Evolutionary conservation across 2,329 filamentous ascomycete species (phyloP).

Genomic region (Talaromyces verruculosus): DNA sequence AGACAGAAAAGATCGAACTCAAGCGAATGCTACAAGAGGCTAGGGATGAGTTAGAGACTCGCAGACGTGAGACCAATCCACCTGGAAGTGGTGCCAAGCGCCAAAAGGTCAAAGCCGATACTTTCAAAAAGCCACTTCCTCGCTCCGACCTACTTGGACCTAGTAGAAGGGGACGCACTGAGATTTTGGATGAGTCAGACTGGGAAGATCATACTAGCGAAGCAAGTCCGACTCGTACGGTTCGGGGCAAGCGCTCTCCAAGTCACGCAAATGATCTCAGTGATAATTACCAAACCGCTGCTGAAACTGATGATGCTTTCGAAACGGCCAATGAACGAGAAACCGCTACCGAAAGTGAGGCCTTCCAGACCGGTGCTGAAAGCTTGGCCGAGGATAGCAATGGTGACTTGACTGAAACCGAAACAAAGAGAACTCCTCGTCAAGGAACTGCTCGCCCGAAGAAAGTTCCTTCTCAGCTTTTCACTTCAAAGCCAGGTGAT

Average conservation of each 20-base stretch:
- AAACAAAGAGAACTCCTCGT: constrained; percentile 52
- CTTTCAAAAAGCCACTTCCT: constrained; percentile 71
- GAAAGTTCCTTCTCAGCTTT: constrained; percentile 39
- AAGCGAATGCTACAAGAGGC: constrained; percentile 94
- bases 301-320: constrained; percentile 68
- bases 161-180: constrained; percentile 67
- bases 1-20: constrained; percentile 96
- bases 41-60: constrained; percentile 80
- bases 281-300: constrained; percentile 77
- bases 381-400: constrained; percentile 67
- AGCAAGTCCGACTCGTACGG: constrained; percentile 55
- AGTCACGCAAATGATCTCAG: constrained; percentile 50
- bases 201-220: constrained; percentile 81
- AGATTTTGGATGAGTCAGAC: constrained; percentile 76
- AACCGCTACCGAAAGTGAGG: constrained; percentile 79
- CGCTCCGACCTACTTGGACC: constrained; percentile 73
- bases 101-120: constrained; percentile 62
- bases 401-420: constrained; percentile 83
- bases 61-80: constrained; percentile 55
- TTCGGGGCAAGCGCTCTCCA: constrained; percentile 32
- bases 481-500: constrained; percentile 51
- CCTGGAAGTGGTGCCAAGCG: constrained; percentile 50
- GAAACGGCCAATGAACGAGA: constrained; percentile 76
- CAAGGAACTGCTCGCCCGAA: constrained; percentile 34
- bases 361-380: constrained; percentile 91